phyloP scores from a whole-genome alignment of 2,329 filamentous ascomycete species.

The Diplodia corticola region DNA sequence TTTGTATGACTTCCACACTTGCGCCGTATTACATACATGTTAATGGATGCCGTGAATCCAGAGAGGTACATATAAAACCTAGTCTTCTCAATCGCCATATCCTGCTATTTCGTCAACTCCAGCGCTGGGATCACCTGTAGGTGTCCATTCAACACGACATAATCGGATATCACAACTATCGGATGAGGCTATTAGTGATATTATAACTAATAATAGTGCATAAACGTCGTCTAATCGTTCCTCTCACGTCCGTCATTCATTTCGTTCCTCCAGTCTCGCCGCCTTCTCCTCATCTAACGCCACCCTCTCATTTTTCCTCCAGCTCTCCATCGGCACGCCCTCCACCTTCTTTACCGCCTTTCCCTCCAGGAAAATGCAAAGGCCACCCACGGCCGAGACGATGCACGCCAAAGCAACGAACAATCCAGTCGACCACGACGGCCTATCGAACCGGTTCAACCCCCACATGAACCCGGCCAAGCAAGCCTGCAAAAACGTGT shows the following conservation, averaged over 20 bases:
- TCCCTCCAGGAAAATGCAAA: conserved; percentile 71
- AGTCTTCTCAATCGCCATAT: background rate
- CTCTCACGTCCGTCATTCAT: background rate
- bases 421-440: conserved; percentile 75
- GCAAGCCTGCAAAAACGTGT: conserved; percentile 74
- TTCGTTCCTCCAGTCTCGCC: background rate
- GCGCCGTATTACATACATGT: background rate
- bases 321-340: conserved; percentile 25
- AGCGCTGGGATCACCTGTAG: background rate
- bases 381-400: conserved; percentile 66
- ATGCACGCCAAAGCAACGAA: conserved; percentile 75
- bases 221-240: background rate
- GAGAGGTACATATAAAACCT: background rate
- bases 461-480: conserved; percentile 84
- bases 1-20: background rate
- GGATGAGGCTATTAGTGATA: background rate
- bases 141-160: background rate
- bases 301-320: background rate
- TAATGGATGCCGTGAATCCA: background rate
- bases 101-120: background rate
- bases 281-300: background rate
- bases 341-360: conserved; percentile 46
- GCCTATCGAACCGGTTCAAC: conserved; percentile 70
- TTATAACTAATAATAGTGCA: background rate
- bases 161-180: background rate